Percentiles rank a stretch among this genome's conserved stretches.
These are phyloP conservation scores for Hypoxylon fragiforme DNA, from an alignment of 495 filamentous ascomycete genomes.

Conservation along the genomic window DNA sequence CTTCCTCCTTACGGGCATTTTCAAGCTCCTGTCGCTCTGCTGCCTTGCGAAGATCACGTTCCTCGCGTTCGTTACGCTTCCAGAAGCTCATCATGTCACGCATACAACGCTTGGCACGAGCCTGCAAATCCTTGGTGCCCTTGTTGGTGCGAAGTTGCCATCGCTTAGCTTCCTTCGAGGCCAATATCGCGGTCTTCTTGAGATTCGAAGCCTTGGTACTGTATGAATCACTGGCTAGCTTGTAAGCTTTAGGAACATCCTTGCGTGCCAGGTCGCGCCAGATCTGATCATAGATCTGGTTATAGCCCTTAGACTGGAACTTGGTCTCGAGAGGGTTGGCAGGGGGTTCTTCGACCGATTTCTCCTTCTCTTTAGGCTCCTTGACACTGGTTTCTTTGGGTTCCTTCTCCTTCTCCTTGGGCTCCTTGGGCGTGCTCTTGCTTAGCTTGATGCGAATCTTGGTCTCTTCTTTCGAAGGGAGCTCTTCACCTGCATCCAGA, in stretches of 20 bases:
- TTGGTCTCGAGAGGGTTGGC: slow-evolving; percentile 51
- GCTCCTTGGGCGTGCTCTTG: slow-evolving; percentile 53
- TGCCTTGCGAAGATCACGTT: slow-evolving; percentile 88
- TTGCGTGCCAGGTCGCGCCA: slow-evolving; percentile 93
- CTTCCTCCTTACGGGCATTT: slow-evolving; percentile 93
- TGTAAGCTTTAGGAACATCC: slow-evolving; percentile 87
- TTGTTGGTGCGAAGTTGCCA: slow-evolving; percentile 99
- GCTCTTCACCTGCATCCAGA: slow-evolving; percentile 80
- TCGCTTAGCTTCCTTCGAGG: slow-evolving; percentile 93
- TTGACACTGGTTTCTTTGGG: slow-evolving; percentile 49
- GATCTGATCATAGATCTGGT: slow-evolving; percentile 97
- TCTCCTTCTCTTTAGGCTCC: slow-evolving; percentile 69
- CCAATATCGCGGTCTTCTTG: slow-evolving; percentile 95
- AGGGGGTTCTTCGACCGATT: slow-evolving; percentile 59
- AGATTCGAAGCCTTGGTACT: slow-evolving; percentile 86
- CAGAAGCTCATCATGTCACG: slow-evolving; percentile 99
- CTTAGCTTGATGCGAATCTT: slow-evolving; percentile 61
- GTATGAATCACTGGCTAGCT: slow-evolving; percentile 80
- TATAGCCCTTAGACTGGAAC: slow-evolving; percentile 88
- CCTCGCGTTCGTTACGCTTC: slow-evolving; percentile 98
- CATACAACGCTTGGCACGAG: slow-evolving; percentile 96
- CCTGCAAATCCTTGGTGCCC: slow-evolving; percentile 95
- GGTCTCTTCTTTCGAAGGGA: slow-evolving; percentile 69
- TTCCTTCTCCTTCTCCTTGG: slow-evolving; percentile 49
- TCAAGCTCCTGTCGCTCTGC: slow-evolving; percentile 97